Evolutionary conservation across 352 stramenopile genomes (phyloP), one percentile per base, ranked within the genome.

Genomic region (Aphanomyces astaci): DNA sequence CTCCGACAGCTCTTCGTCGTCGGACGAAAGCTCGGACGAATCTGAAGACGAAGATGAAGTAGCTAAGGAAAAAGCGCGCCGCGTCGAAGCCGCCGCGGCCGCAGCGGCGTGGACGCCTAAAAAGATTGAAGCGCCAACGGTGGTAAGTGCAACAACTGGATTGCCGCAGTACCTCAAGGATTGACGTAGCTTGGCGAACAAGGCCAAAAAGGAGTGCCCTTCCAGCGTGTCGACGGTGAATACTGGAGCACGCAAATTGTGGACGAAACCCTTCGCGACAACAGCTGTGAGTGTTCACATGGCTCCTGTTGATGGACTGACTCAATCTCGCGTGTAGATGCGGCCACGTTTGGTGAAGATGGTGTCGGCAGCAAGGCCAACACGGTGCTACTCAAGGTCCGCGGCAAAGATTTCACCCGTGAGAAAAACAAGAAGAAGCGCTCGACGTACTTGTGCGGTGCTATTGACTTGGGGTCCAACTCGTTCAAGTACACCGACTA

Each of bases 391-490:
- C 77, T 98, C 60, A 96, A 97, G 69, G 96, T 99, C 53, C 88
- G 96, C 66, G 98, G 98, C 43, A 99, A 99, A 79, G 96, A 99
- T 77, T 99, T 99, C 75, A 96, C 96, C 53, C 96, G 98, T 68
- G 98, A 99, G 72, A 99, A 99, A 83, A 99, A 98, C 70, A 99
- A 99, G 81, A 96, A 98, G 78, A 99, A 99, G 87, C 86, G 97
- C 62, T 92, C 94, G 51, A 97, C 81, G 64, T 98, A 98, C 82
- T 90, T 95, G 76, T 97, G 94, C 53, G 95, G 95, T 45, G 73
- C 81, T 48, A 98, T 98, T 71, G 89, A 86, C 55, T 92, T 98
- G 82, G 88, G 74, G 4, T 97, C 89, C 64, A 96, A 98, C 75
- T 97, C 88, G 74, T 96, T 90, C 81, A 98, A 97, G 82, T 98